Base-by-base conservation (phyloP, 768 basidiomycete genomes). In the Sporobolomyces phaffii region DNA sequence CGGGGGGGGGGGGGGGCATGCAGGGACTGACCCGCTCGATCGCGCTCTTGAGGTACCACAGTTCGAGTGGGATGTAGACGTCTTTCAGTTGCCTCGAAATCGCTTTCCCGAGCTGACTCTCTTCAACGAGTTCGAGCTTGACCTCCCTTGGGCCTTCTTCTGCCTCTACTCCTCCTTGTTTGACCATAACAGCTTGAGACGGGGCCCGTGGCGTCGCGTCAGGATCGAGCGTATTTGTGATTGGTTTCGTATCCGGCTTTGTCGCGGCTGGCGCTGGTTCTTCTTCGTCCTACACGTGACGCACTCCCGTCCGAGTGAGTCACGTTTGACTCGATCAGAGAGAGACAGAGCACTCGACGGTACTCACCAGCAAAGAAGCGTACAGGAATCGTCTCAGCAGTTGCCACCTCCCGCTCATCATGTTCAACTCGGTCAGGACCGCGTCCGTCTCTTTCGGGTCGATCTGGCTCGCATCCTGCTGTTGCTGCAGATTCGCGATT, bases 371-470 rank as follows among this genome's bases (percentile, higher is more conserved):
- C 13, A 92, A 77, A 36, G 87, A 82, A 56, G 89, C 88, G 36
- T 84, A 80, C 22, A 97, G 80, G 76, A 97, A 99, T 62, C 89
- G 87, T 59, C 86, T 83, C 79, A 97, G 93, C 68, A 98, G 77
- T 70, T 84, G 85, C 94, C 94, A 99, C 60, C 94, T 81, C 28
- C 92, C 86, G 38, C 88, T 86, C 85, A 99, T 91, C 5, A 87
- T 87, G 18, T 91, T 85, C 13, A 89, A 78, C 78, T 98, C 96
- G 2, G 88, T 86, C n/a, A 96, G 74, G 0, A 89, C 81, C 75
- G 87, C 89, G 79, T 99, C 94, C 14, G 96, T 85, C 76, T 98
- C 94, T 61, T 91, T 83, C 17, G 89, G 88, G 76, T 98, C 92
- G 6, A 89, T 80, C 9, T 78, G 76, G 1, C 82, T 82, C 17